Evolutionary conservation across 148 eudicot genomes (phyloP), one percentile per base, ranked within the genome.

Genomic region (Camellia japonica): DNA sequence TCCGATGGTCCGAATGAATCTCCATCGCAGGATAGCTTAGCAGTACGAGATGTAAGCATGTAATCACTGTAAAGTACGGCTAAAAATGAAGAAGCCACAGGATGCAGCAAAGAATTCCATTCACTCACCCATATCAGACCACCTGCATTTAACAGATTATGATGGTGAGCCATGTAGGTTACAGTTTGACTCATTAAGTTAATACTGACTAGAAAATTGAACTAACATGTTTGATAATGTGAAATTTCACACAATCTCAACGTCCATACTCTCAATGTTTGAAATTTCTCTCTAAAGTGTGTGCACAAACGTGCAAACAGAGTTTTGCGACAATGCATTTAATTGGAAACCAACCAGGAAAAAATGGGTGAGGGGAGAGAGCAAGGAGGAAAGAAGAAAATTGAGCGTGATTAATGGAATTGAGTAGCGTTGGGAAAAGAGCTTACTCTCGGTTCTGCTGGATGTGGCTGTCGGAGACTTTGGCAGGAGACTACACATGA

Each of bases 111-210:
- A 15, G 98, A 81, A 52, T 93, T 90, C 99, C 99, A 95, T 71
- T 95, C 86, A 80, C 88, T 89, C 46, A 96, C 88, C 99, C 99
- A 96, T 83, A 96, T 82, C n/a, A 96, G 72, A 81, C 98, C 98
- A 84, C 85, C 98, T 93, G 90, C 76, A 80, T 63, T 69, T 62
- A 77, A 83, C 68, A 76, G 55, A 38, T 19, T 16, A 30, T 42
- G 10, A 78, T 11, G 65, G 60, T 82, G 43, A 69, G 56, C 38
- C 6, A n/a, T 10, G 60, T 30, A 30, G 38, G 38, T 1, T 30
- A 54, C 46, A 73, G n/a, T 30, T 54, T 13, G 60, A 73, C 61
- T 6, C 12, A 13, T 13, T 30, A 12, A 30, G 19, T 30, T 77
- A 18, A n/a, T 64, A 15, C 58, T 47, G 59, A 0, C 13, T 76